Conservation (phyloP, 1,284 basidiomycete genomes). For the Leccinum griseonigrum region DNA sequence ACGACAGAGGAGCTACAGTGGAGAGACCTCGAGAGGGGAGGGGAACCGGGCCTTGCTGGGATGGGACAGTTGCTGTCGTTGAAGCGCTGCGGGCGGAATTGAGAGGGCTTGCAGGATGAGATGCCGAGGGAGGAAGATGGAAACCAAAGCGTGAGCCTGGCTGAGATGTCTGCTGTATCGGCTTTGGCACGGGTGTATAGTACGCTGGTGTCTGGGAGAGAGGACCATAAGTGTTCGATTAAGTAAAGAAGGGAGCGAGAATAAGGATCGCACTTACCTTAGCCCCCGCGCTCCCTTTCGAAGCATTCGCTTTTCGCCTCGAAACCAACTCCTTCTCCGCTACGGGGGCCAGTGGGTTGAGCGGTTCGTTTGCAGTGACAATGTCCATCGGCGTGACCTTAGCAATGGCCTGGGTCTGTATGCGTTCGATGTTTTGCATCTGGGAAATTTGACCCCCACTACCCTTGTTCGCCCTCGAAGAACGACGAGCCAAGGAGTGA, state of each 20-base stretch:
- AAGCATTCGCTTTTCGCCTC: not conserved
- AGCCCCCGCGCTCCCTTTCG: not conserved
- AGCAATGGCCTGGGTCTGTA: not conserved
- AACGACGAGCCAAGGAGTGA: not conserved
- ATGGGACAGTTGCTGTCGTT: too few species aligned
- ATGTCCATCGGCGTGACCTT: not conserved
- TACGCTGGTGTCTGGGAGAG: not conserved
- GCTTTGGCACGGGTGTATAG: not conserved
- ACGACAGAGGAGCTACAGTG: too few species aligned
- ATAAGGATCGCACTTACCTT: not conserved
- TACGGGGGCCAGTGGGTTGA: not conserved
- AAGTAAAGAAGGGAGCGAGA: too few species aligned
- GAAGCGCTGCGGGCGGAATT: too few species aligned
- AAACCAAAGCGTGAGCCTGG: not conserved
- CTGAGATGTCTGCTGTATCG: not conserved
- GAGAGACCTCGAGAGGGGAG: too few species aligned
- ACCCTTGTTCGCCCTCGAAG: not conserved
- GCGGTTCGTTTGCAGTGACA: not conserved
- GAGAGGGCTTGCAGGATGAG: not conserved
- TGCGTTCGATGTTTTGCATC: not conserved
- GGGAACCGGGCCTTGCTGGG: too few species aligned
- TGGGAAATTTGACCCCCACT: not conserved
- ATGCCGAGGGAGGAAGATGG: not conserved
- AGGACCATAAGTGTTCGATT: too few species aligned
- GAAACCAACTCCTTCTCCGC: not conserved